These are phyloP conservation scores for Heliocybe sulcata DNA, from an alignment of 1,284 basidiomycete genomes.

Conservation along the genomic window DNA sequence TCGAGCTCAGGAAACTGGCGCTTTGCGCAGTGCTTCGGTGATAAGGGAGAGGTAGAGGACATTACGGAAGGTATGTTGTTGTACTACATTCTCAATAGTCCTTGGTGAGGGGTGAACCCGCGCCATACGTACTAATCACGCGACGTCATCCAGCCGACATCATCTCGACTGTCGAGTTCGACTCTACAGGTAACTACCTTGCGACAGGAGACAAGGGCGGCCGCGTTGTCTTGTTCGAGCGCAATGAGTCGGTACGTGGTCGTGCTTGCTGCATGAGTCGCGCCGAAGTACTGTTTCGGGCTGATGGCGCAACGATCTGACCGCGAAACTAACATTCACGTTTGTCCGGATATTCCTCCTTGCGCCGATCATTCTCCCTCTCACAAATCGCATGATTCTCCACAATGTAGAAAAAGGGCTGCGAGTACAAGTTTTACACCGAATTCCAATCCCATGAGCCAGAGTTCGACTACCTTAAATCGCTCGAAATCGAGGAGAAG, in stretches of 20 bases:
- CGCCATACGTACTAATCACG: background rate
- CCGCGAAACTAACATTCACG: background rate
- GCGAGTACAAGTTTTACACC: constrained; percentile 99
- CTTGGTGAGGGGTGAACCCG: background rate
- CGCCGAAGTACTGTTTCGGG: constrained; percentile 1
- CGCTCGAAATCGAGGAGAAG: constrained; percentile 99
- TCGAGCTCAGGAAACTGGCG: constrained; percentile 89
- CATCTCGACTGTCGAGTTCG: constrained; percentile 99
- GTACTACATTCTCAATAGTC: background rate
- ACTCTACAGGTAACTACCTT: constrained; percentile 98
- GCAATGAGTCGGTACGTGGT: constrained; percentile 81
- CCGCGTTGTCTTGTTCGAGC: constrained; percentile 96
- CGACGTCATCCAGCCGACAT: constrained; percentile 71
- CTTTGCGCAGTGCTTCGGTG: constrained; percentile 99
- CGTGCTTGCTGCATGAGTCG: background rate
- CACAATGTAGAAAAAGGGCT: constrained; percentile 86
- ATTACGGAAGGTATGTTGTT: constrained; percentile 87
- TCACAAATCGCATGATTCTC: constrained; percentile 9
- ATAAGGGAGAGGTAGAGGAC: constrained; percentile 98
- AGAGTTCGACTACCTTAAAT: constrained; percentile 99
- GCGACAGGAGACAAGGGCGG: constrained; percentile 99
- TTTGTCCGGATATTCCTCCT: constrained; percentile 8
- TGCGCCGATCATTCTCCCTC: background rate
- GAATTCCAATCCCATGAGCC: constrained; percentile 99
- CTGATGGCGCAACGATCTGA: constrained; percentile 5